A percentile compares a stretch with the other conserved stretches of the same genome.
phyloP scores from a whole-genome alignment of 75 land plant genomes.

The Selaginella moellendorffii region DNA sequence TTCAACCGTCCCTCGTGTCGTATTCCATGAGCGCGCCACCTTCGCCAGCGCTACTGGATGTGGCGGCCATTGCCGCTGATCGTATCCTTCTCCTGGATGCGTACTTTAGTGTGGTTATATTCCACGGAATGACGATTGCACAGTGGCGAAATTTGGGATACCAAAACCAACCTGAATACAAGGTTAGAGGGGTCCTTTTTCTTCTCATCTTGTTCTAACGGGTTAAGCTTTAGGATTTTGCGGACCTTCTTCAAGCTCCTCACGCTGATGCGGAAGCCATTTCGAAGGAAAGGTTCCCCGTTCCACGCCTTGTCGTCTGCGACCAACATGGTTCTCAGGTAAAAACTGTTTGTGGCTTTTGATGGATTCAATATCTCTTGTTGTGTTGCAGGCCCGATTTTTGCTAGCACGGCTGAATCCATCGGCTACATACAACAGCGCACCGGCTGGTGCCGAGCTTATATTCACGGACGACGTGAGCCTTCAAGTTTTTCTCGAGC shows the following conservation, averaged over 20 bases:
- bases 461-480: conserved; percentile 96
- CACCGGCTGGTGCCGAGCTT: conserved; percentile 37
- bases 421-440: conserved; percentile 65
- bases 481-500: conserved; percentile 77
- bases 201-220: background rate
- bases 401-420: conserved; percentile 89
- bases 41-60: conserved; percentile 79
- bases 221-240: conserved; percentile 40
- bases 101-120: conserved; percentile 88
- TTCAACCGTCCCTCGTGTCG: conserved; percentile 85
- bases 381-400: conserved; percentile 62
- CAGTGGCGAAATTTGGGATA: conserved; percentile 99
- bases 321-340: background rate
- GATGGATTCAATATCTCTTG: no score
- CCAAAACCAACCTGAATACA: conserved; percentile 78
- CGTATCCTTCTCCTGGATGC: conserved; percentile 83
- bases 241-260: conserved; percentile 62
- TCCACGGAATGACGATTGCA: conserved; percentile 95
- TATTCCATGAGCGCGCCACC: conserved; percentile 74
- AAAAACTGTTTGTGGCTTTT: no score
- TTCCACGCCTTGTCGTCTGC: background rate
- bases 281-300: conserved; percentile 31
- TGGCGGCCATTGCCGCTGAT: conserved; percentile 83
- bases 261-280: conserved; percentile 71
- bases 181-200: conserved; percentile 23